Base-by-base conservation (phyloP, 2,329 filamentous ascomycete genomes). In the Pseudopyrenochaeta lycopersici region DNA sequence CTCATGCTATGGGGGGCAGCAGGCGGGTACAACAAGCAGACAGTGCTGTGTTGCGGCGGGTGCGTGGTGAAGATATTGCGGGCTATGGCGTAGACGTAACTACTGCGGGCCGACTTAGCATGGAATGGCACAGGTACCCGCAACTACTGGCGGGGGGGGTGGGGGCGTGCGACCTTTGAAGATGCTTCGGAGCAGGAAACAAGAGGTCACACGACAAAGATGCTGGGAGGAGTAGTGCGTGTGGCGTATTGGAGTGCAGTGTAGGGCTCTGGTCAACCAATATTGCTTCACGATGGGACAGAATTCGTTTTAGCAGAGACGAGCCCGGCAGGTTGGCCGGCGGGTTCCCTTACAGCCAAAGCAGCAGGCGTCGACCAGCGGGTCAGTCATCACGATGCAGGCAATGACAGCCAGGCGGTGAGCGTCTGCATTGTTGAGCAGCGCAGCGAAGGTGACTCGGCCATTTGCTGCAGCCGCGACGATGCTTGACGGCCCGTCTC, bases 1-100 rank as follows among this genome's bases (percentile, higher is more conserved):
- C 63, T 75, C 74, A 77, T 77, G 71, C 72, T 75, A 71, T 61
- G 69, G 60, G 44, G 66, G 63, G 45, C 42, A 60, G 43, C 39
- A 58, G 56, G 43, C 49, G 40, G 41, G 49, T 50, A 43, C 54
- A 60, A 58, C 53, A 59, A 43, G 53, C 47, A 40, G 46, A 48
- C 42, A 15, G 52, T 58, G 55, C 39, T 44, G 53, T 46, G 45
- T 35, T 40, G 50, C 50, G 50, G 46, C 11, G 5, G 33, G 41
- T 33, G 32, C 30, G 46, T 46, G 52, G 42, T 62, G 57, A 66
- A 53, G 56, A 62, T 63, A 62, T 36, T 46, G 49, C 35, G 45
- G 2, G 52, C 56, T 63, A 59, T 62, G 54, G 60, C 58, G 56
- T 62, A 60, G 56, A 6, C 18, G 51, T 53, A 52, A 30, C 46